phyloP scores from a whole-genome alignment of 1,139 yeast species.

The Diutina scorzettiae region DNA sequence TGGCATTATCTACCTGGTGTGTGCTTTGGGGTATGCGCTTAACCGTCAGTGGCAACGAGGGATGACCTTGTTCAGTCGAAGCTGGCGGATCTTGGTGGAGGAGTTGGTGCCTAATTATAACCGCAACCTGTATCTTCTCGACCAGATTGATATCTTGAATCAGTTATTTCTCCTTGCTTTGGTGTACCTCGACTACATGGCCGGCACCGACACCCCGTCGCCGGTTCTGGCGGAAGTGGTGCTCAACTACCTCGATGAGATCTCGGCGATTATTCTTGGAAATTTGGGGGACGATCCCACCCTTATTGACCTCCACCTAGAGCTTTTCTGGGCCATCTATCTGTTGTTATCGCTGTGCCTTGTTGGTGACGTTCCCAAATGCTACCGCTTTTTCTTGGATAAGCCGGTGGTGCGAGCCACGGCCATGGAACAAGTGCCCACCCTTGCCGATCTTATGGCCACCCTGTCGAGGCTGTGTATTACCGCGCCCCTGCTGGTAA shows the following conservation, averaged over 20 bases:
- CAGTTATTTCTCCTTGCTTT: conserved; percentile 22
- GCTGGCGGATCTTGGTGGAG: conserved; percentile 34
- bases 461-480: conserved; percentile 1
- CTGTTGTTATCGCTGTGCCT: conserved; percentile 8
- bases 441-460: conserved; percentile 1
- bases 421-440: background rate
- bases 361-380: conserved; percentile 8
- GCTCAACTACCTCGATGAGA: conserved; percentile 35
- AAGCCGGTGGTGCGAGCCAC: background rate
- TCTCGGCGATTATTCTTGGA: conserved; percentile 14
- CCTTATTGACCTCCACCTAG: conserved; percentile 14
- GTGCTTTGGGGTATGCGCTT: background rate
- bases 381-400: conserved; percentile 8
- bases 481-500: background rate
- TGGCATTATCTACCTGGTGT: background rate
- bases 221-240: conserved; percentile 16
- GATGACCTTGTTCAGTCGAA: conserved; percentile 20
- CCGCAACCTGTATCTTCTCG: conserved; percentile 16
- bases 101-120: conserved; percentile 31
- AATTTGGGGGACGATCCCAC: conserved; percentile 10
- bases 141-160: conserved; percentile 27
- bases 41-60: background rate
- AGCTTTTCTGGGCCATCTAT: conserved; percentile 10
- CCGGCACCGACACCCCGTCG: conserved; percentile 11
- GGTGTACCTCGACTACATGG: conserved; percentile 14